Percentiles rank a stretch among this genome's conserved stretches.
Evolutionary conservation across 208 protist species (phyloP).

Genomic region (Wallacemonas sp.): DNA sequence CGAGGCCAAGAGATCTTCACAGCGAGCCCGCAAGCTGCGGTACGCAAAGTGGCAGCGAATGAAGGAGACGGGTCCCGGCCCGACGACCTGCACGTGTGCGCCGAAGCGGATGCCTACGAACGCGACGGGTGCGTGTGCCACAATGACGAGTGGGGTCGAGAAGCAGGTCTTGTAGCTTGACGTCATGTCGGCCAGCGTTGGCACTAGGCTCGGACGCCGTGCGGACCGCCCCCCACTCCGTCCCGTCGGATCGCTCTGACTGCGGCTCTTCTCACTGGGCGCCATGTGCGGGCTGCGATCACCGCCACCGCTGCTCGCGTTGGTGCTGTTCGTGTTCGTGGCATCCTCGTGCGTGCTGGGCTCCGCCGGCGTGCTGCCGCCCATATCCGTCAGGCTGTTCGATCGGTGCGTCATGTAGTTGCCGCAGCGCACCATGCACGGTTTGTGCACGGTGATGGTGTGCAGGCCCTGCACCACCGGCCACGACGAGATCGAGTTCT

Average conservation of each 20-base stretch:
- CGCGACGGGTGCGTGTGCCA: conserved; percentile 39
- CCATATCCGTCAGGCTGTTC: background rate
- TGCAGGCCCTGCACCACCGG: background rate
- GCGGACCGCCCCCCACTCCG: background rate
- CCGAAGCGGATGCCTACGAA: conserved; percentile 55
- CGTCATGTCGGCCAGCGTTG: background rate
- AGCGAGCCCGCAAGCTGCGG: conserved; percentile 11
- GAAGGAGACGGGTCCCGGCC: conserved; percentile 53
- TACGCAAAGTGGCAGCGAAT: conserved; percentile 51
- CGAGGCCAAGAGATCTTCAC: conserved; percentile 21
- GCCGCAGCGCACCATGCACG: conserved; percentile 9
- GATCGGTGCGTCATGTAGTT: background rate
- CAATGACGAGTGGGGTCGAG: conserved; percentile 37
- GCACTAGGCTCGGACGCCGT: background rate
- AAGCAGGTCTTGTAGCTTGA: conserved; percentile 14
- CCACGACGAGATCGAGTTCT: background rate
- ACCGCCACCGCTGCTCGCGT: background rate
- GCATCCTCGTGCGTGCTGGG: background rate
- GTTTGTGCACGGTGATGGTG: conserved; percentile 4
- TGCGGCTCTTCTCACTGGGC: background rate
- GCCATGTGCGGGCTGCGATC: background rate
- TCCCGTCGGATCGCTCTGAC: no score
- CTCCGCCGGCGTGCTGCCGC: background rate
- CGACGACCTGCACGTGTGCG: conserved; percentile 37
- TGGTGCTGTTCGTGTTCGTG: background rate